Percentiles rank a stretch among this genome's conserved stretches.
These are phyloP conservation scores for Lycium barbarum DNA, from an alignment of 257 asterid species.

Conservation along the genomic window DNA sequence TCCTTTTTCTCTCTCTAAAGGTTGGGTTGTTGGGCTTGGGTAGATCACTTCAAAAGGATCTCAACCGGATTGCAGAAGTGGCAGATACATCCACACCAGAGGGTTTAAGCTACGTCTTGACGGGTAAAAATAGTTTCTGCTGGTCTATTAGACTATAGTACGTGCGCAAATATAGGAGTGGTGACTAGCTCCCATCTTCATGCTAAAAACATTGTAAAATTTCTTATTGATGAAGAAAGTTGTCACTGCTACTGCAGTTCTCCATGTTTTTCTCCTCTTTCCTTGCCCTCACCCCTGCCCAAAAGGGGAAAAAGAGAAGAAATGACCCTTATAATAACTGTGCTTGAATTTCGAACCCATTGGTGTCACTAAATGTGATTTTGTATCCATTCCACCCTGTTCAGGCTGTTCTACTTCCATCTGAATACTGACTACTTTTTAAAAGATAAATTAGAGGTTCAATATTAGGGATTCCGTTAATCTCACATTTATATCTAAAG, in stretches of 20 bases:
- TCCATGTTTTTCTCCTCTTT: neutral
- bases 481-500: neutral
- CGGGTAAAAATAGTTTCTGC: slow-evolving; percentile 58
- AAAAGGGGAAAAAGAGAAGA: neutral
- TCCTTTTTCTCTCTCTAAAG: slow-evolving; percentile 44
- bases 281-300: neutral
- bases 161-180: neutral
- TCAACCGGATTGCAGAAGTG: slow-evolving; percentile 84
- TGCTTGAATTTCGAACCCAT: neutral
- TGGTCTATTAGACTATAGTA: neutral
- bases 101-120: slow-evolving; percentile 90
- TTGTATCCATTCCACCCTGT: neutral
- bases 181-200: neutral
- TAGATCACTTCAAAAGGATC: slow-evolving; percentile 87
- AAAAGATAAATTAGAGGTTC: neutral
- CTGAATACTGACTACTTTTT: neutral
- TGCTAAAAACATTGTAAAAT: neutral
- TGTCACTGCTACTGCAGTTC: neutral
- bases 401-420: neutral
- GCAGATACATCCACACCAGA: slow-evolving; percentile 91
- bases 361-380: neutral
- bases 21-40: slow-evolving; percentile 94
- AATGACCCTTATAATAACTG: neutral
- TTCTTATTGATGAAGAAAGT: slow-evolving; percentile 20
- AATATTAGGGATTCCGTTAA: neutral